Evolutionary conservation across 331 rosid species (phyloP), one percentile per base, ranked within the genome.

Genomic region (Phaseolus coccineus): DNA sequence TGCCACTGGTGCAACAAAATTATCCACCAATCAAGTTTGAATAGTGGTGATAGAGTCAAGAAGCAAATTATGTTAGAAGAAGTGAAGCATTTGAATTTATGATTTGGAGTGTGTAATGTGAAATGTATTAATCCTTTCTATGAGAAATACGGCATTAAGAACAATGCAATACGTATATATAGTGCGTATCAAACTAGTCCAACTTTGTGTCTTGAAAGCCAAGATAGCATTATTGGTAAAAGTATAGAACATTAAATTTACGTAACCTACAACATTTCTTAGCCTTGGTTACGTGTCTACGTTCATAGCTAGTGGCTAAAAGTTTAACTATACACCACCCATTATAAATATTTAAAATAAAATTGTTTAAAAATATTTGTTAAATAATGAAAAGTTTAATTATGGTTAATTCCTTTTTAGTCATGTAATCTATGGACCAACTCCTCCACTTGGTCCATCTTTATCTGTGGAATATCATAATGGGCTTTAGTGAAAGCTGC

Each of bases 21-120:
- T 19, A 65, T 66, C 39, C 55, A 82, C 62, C 77, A 77, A 59
- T 78, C 63, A 74, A 82, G 86, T 84, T 78, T 80, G 85, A 77
- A 84, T 35, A 4, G 5, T 25, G 79, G 79, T 51, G 72, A 69
- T 9, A 24, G 27, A 56, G 42, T 79, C 69, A 77, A 77, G 48
- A 16, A 19, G 12, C 70, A 40, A 67, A 51, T 6, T 42, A 52
- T 52, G 28, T 40, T 35, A 35, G 31, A 68, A 6, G 16, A 58
- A 42, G 52, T 74, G 44, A 58, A 25, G 0, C 74, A 25, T 5
- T 69, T 69, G 74, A 69, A 27, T 69, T 12, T 1, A 42, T 35
- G 6, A 47, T 27, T 68, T 42, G 55, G 12, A 68, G 22, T 46
- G 40, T 25, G 50, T 44, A 40, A 67, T 12, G 35, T 13, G 12